Base-by-base conservation (phyloP, 441 rosid genomes). In the Geranium incanum region DNA sequence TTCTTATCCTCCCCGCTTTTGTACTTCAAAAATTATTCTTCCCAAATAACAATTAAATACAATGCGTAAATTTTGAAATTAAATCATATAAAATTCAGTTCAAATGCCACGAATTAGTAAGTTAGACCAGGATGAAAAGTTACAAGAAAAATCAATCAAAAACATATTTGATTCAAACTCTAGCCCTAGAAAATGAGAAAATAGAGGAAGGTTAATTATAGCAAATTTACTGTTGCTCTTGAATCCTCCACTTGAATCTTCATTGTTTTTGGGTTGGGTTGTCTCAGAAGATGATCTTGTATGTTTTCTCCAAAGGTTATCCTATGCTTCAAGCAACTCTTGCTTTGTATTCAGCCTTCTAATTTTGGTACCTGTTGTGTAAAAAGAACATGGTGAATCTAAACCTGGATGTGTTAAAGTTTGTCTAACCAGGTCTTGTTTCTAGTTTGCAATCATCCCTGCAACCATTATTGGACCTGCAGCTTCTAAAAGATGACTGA, bases 391-490 rank as follows among this genome's bases (percentile, higher is more conserved):
- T 59, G 64, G 64, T 59, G 64, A 59, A 59, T 59, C 64, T 59
- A 59, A 59, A 59, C 9, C 33, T 59, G 64, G 64, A 59, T 16
- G 33, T 59, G 12, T 18, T 8, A 18, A 7, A 1, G 50, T 11
- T 59, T 59, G 64, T 59, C 64, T 18, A 18, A 59, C 64, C 33
- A 59, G 19, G 23, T 59, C 33, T n/a, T 19, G 21, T 11, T 59
- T 59, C 33, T 16, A 21, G 33, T 59, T 59, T 19, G 23, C 64
- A 16, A 19, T 11, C 19, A 18, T 59, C 21, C 64, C 64, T 59
- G 21, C 3, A 59, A 59, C 33, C 5, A 48, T 15, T 45, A 63
- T 72, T 45, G 69, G 55, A 28, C 67, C 72, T 60, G 38, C 38
- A 59, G 67, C 43, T 71, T 45, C 63, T 7, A 45, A 48, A 16